Evolutionary conservation across 345 rosid species (phyloP).

Genomic region (Luvunga scandens): DNA sequence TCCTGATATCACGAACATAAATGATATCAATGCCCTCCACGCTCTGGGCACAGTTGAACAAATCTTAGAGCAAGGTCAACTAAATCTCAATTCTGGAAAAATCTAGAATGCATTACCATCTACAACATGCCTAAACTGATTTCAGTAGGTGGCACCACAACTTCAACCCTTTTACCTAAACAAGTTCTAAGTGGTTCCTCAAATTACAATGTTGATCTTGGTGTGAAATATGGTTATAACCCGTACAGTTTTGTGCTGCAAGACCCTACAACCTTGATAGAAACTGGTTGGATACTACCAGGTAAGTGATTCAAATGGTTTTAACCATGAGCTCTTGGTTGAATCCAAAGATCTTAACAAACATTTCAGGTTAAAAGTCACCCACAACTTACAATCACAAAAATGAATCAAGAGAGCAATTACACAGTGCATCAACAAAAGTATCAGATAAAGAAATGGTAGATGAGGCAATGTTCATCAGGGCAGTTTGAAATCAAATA

Average conservation of each 20-base stretch:
- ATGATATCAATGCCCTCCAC: background rate
- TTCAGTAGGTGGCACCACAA: background rate
- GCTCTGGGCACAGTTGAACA: background rate
- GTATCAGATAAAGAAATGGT: background rate
- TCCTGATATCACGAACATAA: background rate
- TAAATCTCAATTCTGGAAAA: background rate
- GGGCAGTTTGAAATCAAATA: background rate
- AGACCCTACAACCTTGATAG: background rate
- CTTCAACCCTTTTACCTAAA: too few relatives aligned
- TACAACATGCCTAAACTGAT: background rate
- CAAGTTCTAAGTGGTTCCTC: too few relatives aligned
- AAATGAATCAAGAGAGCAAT: background rate
- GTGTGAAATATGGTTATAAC: background rate
- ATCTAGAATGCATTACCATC: background rate
- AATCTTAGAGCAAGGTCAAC: constrained; percentile 5
- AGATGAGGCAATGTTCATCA: background rate
- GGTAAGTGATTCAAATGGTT: background rate
- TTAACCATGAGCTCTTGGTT: background rate
- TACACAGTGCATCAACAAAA: background rate
- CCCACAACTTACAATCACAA: background rate
- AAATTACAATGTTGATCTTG: too few relatives aligned
- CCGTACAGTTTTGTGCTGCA: background rate
- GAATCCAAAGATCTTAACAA: background rate
- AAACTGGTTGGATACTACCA: background rate
- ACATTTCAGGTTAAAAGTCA: background rate